phyloP scores from a whole-genome alignment of 768 basidiomycete species.

The Xanthoconium purpureum region DNA sequence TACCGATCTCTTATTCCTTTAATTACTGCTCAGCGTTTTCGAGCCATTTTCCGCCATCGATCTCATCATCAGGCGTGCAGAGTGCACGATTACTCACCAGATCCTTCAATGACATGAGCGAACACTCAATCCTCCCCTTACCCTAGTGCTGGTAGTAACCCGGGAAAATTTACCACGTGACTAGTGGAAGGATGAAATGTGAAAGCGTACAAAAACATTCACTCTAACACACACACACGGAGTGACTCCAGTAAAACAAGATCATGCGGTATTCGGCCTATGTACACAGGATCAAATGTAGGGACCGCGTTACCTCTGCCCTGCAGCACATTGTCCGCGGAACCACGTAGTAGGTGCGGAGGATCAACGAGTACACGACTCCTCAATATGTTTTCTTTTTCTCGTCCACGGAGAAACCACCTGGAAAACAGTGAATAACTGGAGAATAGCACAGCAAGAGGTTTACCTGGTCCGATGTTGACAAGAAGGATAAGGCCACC shows the following conservation, averaged over 20 bases:
- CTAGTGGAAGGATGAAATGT: background rate
- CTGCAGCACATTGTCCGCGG: background rate
- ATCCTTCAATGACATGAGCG: too few species aligned
- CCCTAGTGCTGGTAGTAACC: too few species aligned
- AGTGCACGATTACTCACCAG: too few species aligned
- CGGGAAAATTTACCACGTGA: constrained; percentile 15
- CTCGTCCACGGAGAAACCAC: constrained; percentile 96
- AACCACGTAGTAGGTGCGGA: background rate
- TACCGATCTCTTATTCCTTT: too few species aligned
- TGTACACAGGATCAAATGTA: constrained; percentile 15
- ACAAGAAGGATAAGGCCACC: constrained; percentile 96
- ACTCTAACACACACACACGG: background rate
- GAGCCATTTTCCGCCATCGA: too few species aligned
- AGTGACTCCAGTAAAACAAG: constrained; percentile 9
- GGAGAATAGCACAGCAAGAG: background rate
- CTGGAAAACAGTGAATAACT: constrained; percentile 33
- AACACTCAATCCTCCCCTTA: too few species aligned
- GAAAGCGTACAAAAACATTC: background rate
- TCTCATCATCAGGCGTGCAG: too few species aligned
- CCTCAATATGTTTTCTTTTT: constrained; percentile 92
- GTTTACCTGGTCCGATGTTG: constrained; percentile 91
- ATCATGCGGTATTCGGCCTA: constrained; percentile 15
- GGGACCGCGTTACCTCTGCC: constrained; percentile 7
- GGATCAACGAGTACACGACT: background rate
- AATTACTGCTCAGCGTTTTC: too few species aligned